Percentiles rank a stretch among this genome's conserved stretches.
Evolutionary conservation across 768 basidiomycete genomes (phyloP).

Genomic region (Pisolithus orientalis): DNA sequence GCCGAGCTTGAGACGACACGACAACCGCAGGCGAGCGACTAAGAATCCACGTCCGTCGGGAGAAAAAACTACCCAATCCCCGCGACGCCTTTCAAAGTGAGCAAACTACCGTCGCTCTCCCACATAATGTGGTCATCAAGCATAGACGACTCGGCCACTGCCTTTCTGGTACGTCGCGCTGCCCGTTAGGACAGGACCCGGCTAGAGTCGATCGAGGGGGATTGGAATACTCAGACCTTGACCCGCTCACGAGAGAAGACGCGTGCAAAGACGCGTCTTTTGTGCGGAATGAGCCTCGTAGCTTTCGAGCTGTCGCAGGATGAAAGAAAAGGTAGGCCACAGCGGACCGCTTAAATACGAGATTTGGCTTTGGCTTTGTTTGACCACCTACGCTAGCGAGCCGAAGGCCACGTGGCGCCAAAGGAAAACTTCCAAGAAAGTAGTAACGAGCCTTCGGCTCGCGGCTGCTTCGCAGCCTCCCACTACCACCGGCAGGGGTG

Average conservation of each 20-base stretch:
- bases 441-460: too few species aligned
- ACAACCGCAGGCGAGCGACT: background rate
- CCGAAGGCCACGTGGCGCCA: too few species aligned
- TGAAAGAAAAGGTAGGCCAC: too few species aligned
- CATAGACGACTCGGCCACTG: slow-evolving; percentile 22
- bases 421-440: too few species aligned
- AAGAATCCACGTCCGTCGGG: background rate
- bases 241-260: slow-evolving; percentile 55
- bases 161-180: slow-evolving; percentile 63
- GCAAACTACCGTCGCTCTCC: background rate
- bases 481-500: too few species aligned
- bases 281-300: slow-evolving; percentile 59
- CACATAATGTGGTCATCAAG: slow-evolving; percentile 23
- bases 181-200: slow-evolving; percentile 47
- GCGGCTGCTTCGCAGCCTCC: too few species aligned
- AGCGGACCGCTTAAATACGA: too few species aligned
- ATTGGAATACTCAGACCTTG: slow-evolving; percentile 71
- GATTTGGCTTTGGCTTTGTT: too few species aligned
- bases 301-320: slow-evolving; percentile 40
- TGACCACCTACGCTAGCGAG: too few species aligned
- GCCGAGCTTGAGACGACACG: background rate
- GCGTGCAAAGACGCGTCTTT: slow-evolving; percentile 19
- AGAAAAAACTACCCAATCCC: slow-evolving; percentile 5
- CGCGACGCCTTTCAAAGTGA: slow-evolving; percentile 9
- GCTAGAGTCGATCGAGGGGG: slow-evolving; percentile 57